Conservation (phyloP, 345 rosid genomes). For the Populus davidiana region DNA sequence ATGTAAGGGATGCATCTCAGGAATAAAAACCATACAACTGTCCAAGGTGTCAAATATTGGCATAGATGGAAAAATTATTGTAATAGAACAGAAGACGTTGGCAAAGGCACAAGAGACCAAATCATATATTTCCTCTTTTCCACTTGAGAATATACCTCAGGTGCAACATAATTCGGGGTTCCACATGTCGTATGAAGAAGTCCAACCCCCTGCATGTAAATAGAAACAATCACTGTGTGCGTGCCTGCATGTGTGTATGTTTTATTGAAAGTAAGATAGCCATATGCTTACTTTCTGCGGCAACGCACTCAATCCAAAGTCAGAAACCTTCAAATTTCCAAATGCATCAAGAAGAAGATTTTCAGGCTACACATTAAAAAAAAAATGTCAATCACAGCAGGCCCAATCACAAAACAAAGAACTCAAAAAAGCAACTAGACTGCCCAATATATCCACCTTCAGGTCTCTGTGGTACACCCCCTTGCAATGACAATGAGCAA, state of each 20-base stretch:
- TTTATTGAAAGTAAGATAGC: background rate
- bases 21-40: background rate
- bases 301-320: constrained; percentile 78
- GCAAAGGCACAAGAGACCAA: background rate
- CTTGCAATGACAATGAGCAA: constrained; percentile 80
- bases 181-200: constrained; percentile 93
- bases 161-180: constrained; percentile 86
- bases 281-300: constrained; percentile 48
- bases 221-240: background rate
- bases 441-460: constrained; percentile 43
- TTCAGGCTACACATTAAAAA: constrained; percentile 49
- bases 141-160: constrained; percentile 36
- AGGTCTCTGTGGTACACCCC: constrained; percentile 93
- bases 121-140: background rate
- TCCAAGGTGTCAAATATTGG: background rate
- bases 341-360: constrained; percentile 64
- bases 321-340: constrained; percentile 72
- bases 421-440: constrained; percentile 4
- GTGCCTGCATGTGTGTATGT: too few species aligned
- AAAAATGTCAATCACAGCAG: constrained; percentile 16
- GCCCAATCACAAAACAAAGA: constrained; percentile 7
- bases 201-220: constrained; percentile 43
- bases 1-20: background rate
- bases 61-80: too few species aligned
- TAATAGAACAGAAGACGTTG: background rate